Percentiles rank a stretch among this genome's conserved stretches.
Evolutionary conservation across 1,139 yeast species (phyloP).

Genomic region (Pichia sp.): DNA sequence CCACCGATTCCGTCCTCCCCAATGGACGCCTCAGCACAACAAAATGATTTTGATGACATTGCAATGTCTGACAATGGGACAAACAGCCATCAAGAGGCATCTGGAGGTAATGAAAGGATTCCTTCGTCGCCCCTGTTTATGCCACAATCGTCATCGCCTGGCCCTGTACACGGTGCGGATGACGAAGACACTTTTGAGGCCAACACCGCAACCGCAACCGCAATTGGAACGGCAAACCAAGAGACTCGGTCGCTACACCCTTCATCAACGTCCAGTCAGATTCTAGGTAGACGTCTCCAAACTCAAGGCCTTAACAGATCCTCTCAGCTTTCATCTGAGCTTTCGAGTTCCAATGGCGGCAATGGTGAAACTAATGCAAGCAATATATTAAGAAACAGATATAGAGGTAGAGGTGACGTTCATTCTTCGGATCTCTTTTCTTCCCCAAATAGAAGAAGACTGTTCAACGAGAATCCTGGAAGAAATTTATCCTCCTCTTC

Average conservation of each 20-base stretch:
- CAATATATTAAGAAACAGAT: constrained; percentile 16
- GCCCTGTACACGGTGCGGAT: background rate
- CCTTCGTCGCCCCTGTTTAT: constrained; percentile 66
- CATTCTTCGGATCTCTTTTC: constrained; percentile 48
- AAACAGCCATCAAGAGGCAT: too few species aligned
- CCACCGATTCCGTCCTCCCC: constrained; percentile 26
- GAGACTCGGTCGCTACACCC: background rate
- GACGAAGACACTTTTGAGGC: too few species aligned
- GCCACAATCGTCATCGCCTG: constrained; percentile 29
- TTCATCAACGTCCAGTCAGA: background rate
- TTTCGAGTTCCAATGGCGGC: too few species aligned
- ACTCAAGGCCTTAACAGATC: background rate
- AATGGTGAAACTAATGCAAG: too few species aligned
- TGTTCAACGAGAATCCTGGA: constrained; percentile 23
- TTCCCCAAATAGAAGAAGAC: constrained; percentile 37
- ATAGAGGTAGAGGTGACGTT: constrained; percentile 41
- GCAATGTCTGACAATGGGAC: too few species aligned
- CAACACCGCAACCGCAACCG: too few species aligned
- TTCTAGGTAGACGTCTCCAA: background rate
- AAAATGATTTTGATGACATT: too few species aligned
- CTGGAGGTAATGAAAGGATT: constrained; percentile 20
- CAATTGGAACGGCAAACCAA: too few species aligned
- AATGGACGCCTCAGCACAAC: constrained; percentile 4
- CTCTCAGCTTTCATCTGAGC: background rate
- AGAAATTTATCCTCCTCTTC: constrained; percentile 1